Percentiles rank a stretch among this genome's conserved stretches.
Conservation (phyloP, 2,329 filamentous ascomycete species). For the Zopfia rhizophila region DNA sequence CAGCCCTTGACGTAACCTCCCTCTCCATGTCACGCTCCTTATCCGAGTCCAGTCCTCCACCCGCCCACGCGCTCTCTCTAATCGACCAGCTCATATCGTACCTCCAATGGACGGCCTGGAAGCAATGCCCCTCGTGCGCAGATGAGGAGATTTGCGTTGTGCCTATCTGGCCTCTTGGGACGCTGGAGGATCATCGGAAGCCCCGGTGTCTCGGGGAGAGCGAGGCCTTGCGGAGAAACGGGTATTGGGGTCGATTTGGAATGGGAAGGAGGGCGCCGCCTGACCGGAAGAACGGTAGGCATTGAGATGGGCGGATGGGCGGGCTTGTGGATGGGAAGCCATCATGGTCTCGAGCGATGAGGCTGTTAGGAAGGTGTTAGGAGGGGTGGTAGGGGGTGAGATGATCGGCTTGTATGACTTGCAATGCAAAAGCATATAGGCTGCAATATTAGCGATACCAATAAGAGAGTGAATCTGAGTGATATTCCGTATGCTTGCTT, state of each 20-base stretch:
- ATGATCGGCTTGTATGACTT: too few species aligned
- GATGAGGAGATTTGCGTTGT: constrained; percentile 68
- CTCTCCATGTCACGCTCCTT: constrained; percentile 15
- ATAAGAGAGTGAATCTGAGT: constrained; percentile 2
- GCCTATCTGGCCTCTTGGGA: constrained; percentile 73
- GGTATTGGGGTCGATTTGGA: constrained; percentile 40
- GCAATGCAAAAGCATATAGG: too few species aligned
- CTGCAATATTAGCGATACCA: too few species aligned
- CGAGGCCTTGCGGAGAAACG: constrained; percentile 14
- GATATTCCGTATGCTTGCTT: too few species aligned
- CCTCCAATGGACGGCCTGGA: constrained; percentile 70
- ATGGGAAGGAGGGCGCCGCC: not conserved
- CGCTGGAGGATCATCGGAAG: constrained; percentile 62
- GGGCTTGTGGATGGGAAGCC: too few species aligned
- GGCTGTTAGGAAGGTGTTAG: too few species aligned
- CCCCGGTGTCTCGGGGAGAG: constrained; percentile 54
- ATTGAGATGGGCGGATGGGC: not conserved
- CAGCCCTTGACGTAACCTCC: constrained; percentile 28
- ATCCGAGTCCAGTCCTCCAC: constrained; percentile 17
- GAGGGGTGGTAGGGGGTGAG: too few species aligned
- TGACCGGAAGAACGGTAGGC: not conserved
- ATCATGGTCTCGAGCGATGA: too few species aligned
- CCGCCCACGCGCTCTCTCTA: constrained; percentile 36
- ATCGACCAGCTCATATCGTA: constrained; percentile 58
- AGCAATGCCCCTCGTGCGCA: constrained; percentile 64